Conservation (phyloP, 805 yeast genomes). For the Yarrowia sp. region DNA sequence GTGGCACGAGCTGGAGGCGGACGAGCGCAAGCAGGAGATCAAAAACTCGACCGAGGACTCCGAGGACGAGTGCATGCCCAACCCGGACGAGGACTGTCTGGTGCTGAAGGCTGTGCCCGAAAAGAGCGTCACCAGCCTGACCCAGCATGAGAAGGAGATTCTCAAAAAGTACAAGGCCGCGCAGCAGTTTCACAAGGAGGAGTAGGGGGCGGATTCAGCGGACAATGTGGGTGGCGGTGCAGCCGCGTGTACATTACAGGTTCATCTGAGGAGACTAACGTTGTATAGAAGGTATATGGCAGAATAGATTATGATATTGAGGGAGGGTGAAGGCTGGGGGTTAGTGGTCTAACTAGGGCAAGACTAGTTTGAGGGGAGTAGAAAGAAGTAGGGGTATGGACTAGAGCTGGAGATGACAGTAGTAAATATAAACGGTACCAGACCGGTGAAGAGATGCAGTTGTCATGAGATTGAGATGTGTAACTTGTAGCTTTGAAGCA, state of each 20-base stretch:
- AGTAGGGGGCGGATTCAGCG: not conserved
- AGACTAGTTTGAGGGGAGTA: no score
- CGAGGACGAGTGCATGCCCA: slow-evolving; percentile 24
- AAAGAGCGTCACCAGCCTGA: slow-evolving; percentile 15
- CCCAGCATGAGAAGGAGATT: slow-evolving; percentile 23
- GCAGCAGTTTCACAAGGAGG: not conserved
- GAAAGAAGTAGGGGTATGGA: no score
- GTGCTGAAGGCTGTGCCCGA: slow-evolving; percentile 4
- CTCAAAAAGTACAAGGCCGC: slow-evolving; percentile 20
- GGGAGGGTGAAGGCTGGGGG: no score
- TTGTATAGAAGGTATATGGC: slow-evolving; percentile 4
- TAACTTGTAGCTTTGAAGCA: no score
- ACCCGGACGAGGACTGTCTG: slow-evolving; percentile 3
- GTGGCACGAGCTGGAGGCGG: slow-evolving; percentile 57
- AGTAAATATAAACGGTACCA: no score
- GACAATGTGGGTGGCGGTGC: no score
- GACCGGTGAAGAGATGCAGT: no score
- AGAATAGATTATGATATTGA: not conserved
- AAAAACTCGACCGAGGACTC: slow-evolving; percentile 18
- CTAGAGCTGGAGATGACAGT: no score
- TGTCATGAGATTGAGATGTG: no score
- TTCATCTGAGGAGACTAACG: not conserved
- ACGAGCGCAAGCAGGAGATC: slow-evolving; percentile 16
- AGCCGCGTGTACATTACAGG: not conserved
- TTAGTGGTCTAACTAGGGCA: no score